These are phyloP conservation scores for Mycosphaerella sp. DNA, from an alignment of 2,329 filamentous ascomycete species.

Conservation along the genomic window DNA sequence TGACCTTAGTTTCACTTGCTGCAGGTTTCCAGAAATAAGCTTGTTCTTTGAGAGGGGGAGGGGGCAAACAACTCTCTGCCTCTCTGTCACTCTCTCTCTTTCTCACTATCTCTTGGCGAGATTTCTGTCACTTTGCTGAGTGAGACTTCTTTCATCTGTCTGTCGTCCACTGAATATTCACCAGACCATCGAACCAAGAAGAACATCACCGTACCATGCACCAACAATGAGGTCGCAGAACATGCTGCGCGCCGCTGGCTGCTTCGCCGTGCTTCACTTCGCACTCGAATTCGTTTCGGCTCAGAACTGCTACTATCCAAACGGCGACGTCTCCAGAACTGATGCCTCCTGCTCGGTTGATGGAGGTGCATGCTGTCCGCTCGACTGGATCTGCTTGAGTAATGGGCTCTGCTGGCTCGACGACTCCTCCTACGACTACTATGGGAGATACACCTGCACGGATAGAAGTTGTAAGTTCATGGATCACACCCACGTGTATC, in stretches of 20 bases:
- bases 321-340: conserved; percentile 27
- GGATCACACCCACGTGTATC: neutral
- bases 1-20: conserved; percentile 9
- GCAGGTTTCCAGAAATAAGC: conserved; percentile 7
- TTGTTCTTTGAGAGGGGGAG: conserved; percentile 7
- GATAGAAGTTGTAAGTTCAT: conserved; percentile 26
- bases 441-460: conserved; percentile 34
- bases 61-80: conserved; percentile 9
- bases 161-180: neutral
- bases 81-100: neutral
- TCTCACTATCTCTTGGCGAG: no score
- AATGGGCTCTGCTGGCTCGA: conserved; percentile 33
- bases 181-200: neutral
- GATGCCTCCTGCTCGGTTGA: conserved; percentile 26
- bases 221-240: conserved; percentile 1
- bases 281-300: conserved; percentile 10
- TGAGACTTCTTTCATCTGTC: neutral
- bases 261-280: conserved; percentile 13
- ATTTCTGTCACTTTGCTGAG: neutral
- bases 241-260: conserved; percentile 2
- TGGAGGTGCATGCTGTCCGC: conserved; percentile 33
- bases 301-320: conserved; percentile 35
- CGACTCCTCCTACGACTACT: conserved; percentile 22
- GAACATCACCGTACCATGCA: conserved; percentile 1
- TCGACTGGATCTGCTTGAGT: conserved; percentile 32